Evolutionary conservation across 2,329 filamentous ascomycete species (phyloP).

Genomic region (Fusarium coicis): DNA sequence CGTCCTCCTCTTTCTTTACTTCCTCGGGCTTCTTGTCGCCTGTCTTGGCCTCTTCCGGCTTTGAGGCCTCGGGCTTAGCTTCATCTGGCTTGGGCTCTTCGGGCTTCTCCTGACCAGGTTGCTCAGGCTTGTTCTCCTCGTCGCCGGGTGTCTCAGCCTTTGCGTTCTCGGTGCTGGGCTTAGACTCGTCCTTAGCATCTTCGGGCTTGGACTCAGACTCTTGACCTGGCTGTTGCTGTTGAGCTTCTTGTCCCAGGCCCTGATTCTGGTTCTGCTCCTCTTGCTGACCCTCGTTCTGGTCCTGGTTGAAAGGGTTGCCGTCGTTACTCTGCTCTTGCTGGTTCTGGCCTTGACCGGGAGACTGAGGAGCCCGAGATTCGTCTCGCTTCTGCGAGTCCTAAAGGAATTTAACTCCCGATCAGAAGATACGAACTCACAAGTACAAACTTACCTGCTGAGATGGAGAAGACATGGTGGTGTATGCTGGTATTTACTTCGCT

Average conservation of each 20-base stretch:
- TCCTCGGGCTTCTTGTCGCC: slow-evolving; percentile 24
- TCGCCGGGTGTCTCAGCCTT: slow-evolving; percentile 15
- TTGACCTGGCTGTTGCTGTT: slow-evolving; percentile 26
- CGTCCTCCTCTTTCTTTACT: slow-evolving; percentile 15
- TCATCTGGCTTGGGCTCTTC: slow-evolving; percentile 9
- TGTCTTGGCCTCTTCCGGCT: slow-evolving; percentile 10
- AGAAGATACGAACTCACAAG: not conserved
- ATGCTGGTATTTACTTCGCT: slow-evolving; percentile 2
- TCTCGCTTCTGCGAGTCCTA: slow-evolving; percentile 35
- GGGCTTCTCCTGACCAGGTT: not conserved
- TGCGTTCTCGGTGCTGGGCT: slow-evolving; percentile 14
- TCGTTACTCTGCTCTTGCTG: slow-evolving; percentile 17
- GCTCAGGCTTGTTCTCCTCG: slow-evolving; percentile 21
- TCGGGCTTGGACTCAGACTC: slow-evolving; percentile 12
- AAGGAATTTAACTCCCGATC: slow-evolving; percentile 5
- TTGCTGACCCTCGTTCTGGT: not conserved
- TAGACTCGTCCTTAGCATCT: slow-evolving; percentile 7
- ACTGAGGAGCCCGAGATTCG: slow-evolving; percentile 20
- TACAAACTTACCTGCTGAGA: slow-evolving; percentile 32
- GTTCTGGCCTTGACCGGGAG: slow-evolving; percentile 12
- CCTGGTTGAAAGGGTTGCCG: slow-evolving; percentile 15
- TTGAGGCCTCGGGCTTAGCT: not conserved
- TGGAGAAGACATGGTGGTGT: slow-evolving; percentile 34
- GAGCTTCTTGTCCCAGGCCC: not conserved
- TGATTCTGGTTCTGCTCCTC: slow-evolving; percentile 3